A percentile compares a stretch with the other conserved stretches of the same genome.
phyloP scores from a whole-genome alignment of 164 flowering plant species.

The Nymphaea thermarum region DNA sequence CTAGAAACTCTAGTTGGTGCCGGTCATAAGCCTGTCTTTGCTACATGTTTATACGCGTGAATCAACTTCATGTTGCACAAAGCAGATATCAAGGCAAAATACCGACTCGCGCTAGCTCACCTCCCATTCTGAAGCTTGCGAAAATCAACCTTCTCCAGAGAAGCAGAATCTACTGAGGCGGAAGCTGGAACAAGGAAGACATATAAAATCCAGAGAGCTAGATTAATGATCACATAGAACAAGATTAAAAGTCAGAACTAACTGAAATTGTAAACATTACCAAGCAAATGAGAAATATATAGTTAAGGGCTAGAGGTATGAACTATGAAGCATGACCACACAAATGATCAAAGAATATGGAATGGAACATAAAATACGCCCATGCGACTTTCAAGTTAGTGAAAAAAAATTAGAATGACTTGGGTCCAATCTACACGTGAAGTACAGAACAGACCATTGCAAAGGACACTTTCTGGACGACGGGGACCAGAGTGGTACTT shows the following conservation, averaged over 20 bases:
- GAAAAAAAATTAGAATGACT: conserved; percentile 8
- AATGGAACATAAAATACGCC: neutral
- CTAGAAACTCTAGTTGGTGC: neutral
- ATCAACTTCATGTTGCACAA: neutral
- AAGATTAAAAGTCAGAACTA: neutral
- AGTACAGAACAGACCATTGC: conserved; percentile 98
- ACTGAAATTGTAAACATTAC: neutral
- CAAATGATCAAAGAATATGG: neutral
- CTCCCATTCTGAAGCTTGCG: conserved; percentile 98
- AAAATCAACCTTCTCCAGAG: conserved; percentile 59
- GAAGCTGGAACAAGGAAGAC: conserved; percentile 37
- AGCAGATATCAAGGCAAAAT: neutral
- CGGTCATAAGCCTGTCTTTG: neutral
- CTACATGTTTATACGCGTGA: neutral
- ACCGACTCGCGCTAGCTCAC: conserved; percentile 14
- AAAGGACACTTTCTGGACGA: conserved; percentile 52
- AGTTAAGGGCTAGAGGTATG: neutral
- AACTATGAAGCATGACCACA: neutral
- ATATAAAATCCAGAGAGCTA: neutral
- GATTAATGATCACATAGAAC: neutral
- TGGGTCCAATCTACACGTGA: conserved; percentile 38
- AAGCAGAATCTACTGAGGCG: conserved; percentile 29
- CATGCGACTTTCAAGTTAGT: neutral
- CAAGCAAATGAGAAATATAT: neutral
- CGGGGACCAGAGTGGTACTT: conserved; percentile 35